Evolutionary conservation across 768 basidiomycete genomes (phyloP).

Genomic region (Collybia mongolica): DNA sequence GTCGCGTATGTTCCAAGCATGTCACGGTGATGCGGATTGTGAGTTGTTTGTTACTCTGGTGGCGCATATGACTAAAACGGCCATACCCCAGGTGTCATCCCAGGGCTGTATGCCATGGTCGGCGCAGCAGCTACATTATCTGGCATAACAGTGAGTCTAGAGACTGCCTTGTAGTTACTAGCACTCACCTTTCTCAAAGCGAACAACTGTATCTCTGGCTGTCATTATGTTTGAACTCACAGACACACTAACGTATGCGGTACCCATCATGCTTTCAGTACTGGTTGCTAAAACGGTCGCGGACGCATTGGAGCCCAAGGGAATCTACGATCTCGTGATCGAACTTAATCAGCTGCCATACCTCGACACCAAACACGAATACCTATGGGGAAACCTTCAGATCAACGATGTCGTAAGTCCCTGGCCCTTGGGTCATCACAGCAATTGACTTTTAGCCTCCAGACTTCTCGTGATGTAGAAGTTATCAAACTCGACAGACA

Average conservation of each 20-base stretch:
- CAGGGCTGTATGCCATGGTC: slow-evolving; percentile 93
- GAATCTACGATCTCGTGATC: slow-evolving; percentile 96
- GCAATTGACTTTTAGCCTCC: neutral
- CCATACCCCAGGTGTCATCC: slow-evolving; percentile 53
- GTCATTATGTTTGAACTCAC: slow-evolving; percentile 97
- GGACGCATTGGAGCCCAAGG: slow-evolving; percentile 86
- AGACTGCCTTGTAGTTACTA: slow-evolving; percentile 11
- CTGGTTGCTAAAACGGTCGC: slow-evolving; percentile 90
- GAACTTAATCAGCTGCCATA: slow-evolving; percentile 91
- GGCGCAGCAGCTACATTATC: slow-evolving; percentile 93
- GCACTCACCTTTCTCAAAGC: slow-evolving; percentile 31
- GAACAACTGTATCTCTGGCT: slow-evolving; percentile 90
- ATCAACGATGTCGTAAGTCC: slow-evolving; percentile 74
- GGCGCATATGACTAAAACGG: neutral
- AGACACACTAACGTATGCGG: slow-evolving; percentile 87
- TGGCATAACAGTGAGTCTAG: slow-evolving; percentile 82
- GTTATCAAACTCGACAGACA: slow-evolving; percentile 67
- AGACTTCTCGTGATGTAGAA: slow-evolving; percentile 70
- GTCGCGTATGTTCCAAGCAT: slow-evolving; percentile 60
- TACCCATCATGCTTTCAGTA: slow-evolving; percentile 86
- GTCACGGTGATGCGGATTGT: slow-evolving; percentile 67
- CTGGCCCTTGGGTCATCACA: neutral
- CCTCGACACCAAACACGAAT: slow-evolving; percentile 87
- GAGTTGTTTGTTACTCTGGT: slow-evolving; percentile 17
- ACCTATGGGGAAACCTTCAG: slow-evolving; percentile 78